Evolutionary conservation across 129 eudicot species (phyloP).

Genomic region (Centaurea solstitialis): DNA sequence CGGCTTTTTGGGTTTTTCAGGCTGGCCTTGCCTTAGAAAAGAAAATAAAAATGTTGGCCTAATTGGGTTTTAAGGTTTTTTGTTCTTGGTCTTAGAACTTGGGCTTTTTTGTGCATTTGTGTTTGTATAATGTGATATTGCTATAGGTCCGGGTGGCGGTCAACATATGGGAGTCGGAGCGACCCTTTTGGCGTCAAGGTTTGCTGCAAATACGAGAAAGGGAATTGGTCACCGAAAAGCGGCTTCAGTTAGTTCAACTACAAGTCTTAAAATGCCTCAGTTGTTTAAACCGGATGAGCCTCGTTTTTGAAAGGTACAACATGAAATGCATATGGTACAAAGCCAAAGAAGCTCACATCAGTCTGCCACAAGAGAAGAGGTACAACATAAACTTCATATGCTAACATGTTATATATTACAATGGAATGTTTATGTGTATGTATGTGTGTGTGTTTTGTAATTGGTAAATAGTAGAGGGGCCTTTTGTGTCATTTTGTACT

Average conservation of each 20-base stretch:
- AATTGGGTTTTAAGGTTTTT: neutral
- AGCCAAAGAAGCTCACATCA: slow-evolving; percentile 27
- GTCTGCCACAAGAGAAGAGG: slow-evolving; percentile 9
- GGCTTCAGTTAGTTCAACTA: slow-evolving; percentile 38
- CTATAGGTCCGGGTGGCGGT: slow-evolving; percentile 9
- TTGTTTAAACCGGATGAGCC: slow-evolving; percentile 89
- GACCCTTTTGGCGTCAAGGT: slow-evolving; percentile 68
- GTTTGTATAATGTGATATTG: neutral
- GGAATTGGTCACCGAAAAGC: slow-evolving; percentile 40
- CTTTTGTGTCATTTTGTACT: slow-evolving; percentile 14
- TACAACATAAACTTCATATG: neutral
- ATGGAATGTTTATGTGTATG: neutral
- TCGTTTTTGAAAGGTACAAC: slow-evolving; percentile 45
- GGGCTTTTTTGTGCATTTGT: neutral
- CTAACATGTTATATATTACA: neutral
- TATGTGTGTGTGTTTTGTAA: slow-evolving; percentile 17
- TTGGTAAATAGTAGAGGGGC: slow-evolving; percentile 20
- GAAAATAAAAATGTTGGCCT: neutral
- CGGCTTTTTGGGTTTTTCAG: neutral
- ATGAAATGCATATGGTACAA: slow-evolving; percentile 19
- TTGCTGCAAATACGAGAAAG: slow-evolving; percentile 65
- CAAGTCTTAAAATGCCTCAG: slow-evolving; percentile 74
- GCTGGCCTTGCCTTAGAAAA: neutral
- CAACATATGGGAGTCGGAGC: slow-evolving; percentile 58
- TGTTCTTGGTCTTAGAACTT: neutral